Percentiles rank a stretch among this genome's conserved stretches.
These are phyloP conservation scores for Alternaria infectoria DNA, from an alignment of 2,329 filamentous ascomycete species.

Conservation along the genomic window DNA sequence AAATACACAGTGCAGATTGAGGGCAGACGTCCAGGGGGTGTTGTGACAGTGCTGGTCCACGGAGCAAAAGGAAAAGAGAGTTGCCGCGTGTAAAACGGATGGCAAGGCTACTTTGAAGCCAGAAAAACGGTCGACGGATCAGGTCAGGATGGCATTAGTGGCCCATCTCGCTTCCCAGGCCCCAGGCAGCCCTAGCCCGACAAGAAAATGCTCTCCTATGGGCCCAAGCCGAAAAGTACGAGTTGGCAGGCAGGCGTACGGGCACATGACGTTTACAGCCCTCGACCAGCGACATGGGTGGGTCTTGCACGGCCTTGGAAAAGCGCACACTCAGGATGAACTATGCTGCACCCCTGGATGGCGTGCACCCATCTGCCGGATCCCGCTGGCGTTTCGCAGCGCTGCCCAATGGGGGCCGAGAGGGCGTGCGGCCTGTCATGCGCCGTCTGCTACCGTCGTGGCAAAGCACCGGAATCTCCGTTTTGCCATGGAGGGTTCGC, in stretches of 20 bases:
- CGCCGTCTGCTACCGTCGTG: conserved; percentile 32
- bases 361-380: conserved; percentile 25
- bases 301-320: conserved; percentile 36
- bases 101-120: conserved; percentile 24
- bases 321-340: conserved; percentile 24
- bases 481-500: conserved; percentile 13
- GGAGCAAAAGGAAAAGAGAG: conserved; percentile 10
- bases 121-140: conserved; percentile 33
- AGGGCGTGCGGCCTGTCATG: conserved; percentile 5
- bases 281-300: conserved; percentile 26
- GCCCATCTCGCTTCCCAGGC: conserved; percentile 28
- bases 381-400: conserved; percentile 27
- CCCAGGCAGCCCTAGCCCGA: conserved; percentile 10
- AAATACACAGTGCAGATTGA: neutral
- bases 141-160: conserved; percentile 35
- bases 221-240: conserved; percentile 21
- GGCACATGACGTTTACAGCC: conserved; percentile 47
- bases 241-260: conserved; percentile 17
- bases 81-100: conserved; percentile 14
- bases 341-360: conserved; percentile 26
- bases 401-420: conserved; percentile 21
- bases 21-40: neutral
- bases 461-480: conserved; percentile 23
- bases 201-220: conserved; percentile 32
- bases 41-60: neutral